A percentile compares a stretch with the other conserved stretches of the same genome.
Conservation (phyloP, 2,329 filamentous ascomycete species). For the Aphanocladium album region DNA sequence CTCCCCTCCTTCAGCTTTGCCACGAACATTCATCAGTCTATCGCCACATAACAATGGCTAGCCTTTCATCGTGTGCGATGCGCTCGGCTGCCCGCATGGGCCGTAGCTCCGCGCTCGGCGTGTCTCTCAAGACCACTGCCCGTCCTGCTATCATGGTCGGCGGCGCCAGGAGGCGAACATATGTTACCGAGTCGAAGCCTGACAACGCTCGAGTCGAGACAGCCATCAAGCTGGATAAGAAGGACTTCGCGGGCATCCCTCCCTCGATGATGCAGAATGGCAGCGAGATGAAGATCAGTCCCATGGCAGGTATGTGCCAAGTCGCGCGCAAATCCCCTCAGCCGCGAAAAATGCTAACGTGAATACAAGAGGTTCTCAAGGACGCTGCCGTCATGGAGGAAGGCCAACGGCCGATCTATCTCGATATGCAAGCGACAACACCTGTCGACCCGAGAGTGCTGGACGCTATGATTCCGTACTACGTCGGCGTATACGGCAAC, state of each 20-base stretch:
- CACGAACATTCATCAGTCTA: slow-evolving; percentile 14
- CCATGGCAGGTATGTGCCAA: slow-evolving; percentile 52
- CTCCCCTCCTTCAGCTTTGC: slow-evolving; percentile 9
- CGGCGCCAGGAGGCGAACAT: slow-evolving; percentile 49
- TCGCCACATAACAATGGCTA: slow-evolving; percentile 48
- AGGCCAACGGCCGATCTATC: slow-evolving; percentile 88
- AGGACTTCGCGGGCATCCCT: slow-evolving; percentile 62
- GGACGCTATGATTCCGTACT: slow-evolving; percentile 93
- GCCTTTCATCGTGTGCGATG: slow-evolving; percentile 61
- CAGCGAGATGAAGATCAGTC: slow-evolving; percentile 62
- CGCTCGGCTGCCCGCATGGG: slow-evolving; percentile 67
- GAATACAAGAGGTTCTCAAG: slow-evolving; percentile 65
- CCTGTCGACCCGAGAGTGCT: slow-evolving; percentile 91
- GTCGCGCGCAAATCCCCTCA: not conserved
- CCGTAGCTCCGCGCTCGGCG: slow-evolving; percentile 35
- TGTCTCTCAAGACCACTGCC: slow-evolving; percentile 26
- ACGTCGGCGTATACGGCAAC: slow-evolving; percentile 91
- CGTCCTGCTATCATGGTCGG: slow-evolving; percentile 25
- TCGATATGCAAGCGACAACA: slow-evolving; percentile 97
- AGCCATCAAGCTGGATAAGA: slow-evolving; percentile 80
- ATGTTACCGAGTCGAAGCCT: slow-evolving; percentile 79
- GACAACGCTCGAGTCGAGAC: slow-evolving; percentile 81
- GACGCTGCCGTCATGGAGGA: slow-evolving; percentile 91
- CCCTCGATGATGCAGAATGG: slow-evolving; percentile 27
- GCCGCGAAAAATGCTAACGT: slow-evolving; percentile 11